phyloP scores from a whole-genome alignment of 805 yeast genomes.

The Lipomyces sp. region DNA sequence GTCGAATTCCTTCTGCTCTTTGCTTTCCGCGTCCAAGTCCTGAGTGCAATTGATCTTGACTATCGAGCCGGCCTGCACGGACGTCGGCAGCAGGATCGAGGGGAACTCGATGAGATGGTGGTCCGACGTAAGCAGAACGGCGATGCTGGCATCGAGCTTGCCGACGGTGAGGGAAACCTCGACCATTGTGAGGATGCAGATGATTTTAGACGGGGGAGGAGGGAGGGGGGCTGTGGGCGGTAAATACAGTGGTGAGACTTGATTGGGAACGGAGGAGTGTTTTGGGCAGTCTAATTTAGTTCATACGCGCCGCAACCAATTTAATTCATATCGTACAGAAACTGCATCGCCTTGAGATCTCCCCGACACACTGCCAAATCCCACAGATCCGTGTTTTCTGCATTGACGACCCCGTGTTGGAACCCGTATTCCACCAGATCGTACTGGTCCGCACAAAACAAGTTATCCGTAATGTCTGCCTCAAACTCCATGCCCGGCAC shows the following conservation, averaged over 20 bases:
- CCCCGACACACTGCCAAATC: constrained; percentile 18
- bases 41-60: constrained; percentile 81
- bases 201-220: too few relatives aligned
- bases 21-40: constrained; percentile 61
- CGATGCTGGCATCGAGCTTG: constrained; percentile 90
- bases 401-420: neutral
- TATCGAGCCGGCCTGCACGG: constrained; percentile 88
- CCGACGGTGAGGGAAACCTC: constrained; percentile 71
- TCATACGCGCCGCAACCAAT: too few relatives aligned
- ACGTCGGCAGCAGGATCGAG: constrained; percentile 85
- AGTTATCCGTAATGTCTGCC: constrained; percentile 12
- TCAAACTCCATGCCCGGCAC: constrained; percentile 6
- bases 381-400: constrained; percentile 14
- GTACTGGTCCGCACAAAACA: constrained; percentile 12
- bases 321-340: constrained; percentile 13
- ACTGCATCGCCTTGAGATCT: constrained; percentile 13
- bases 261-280: too few relatives aligned
- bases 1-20: constrained; percentile 58
- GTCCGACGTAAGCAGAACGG: constrained; percentile 81
- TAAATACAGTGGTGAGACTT: too few relatives aligned
- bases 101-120: constrained; percentile 96
- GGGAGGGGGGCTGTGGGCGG: too few relatives aligned
- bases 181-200: constrained; percentile 24
- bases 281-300: too few relatives aligned
- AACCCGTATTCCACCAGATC: constrained; percentile 10